These are phyloP conservation scores for Mixia osmundae DNA, from an alignment of 1,284 basidiomycete genomes.

Conservation along the genomic window DNA sequence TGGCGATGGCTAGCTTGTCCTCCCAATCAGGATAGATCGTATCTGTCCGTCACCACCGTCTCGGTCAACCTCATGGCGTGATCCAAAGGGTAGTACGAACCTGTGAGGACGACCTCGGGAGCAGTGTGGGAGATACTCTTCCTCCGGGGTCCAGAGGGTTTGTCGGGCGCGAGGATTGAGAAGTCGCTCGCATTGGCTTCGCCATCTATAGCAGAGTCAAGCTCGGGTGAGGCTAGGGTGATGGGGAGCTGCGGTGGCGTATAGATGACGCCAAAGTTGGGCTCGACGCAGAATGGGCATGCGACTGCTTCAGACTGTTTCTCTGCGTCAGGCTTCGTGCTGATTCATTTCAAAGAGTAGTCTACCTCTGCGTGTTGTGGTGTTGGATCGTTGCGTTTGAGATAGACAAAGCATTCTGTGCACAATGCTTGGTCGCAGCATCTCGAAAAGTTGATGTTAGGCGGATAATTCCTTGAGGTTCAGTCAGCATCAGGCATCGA, in stretches of 20 bases:
- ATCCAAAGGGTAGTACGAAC: not conserved
- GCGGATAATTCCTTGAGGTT: slow-evolving; percentile 55
- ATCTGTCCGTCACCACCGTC: too few relatives aligned
- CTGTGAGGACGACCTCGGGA: not conserved
- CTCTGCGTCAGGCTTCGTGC: not conserved
- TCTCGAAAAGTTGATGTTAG: slow-evolving; percentile 84
- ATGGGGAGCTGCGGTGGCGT: slow-evolving; percentile 15
- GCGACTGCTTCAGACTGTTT: slow-evolving; percentile 60
- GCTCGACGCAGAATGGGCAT: slow-evolving; percentile 90
- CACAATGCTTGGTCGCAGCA: slow-evolving; percentile 98
- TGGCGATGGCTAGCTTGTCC: slow-evolving; percentile 63
- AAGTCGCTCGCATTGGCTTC: not conserved
- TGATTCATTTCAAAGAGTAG: not conserved
- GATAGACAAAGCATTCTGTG: slow-evolving; percentile 97
- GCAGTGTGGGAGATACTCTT: not conserved
- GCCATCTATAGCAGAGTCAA: slow-evolving; percentile 1
- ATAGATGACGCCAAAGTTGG: slow-evolving; percentile 87
- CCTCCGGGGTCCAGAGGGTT: not conserved
- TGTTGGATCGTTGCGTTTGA: slow-evolving; percentile 78
- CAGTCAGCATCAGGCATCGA: not conserved
- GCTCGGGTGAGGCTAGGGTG: slow-evolving; percentile 1
- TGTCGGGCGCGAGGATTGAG: not conserved
- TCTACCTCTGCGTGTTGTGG: not conserved
- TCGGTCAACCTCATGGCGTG: too few relatives aligned
- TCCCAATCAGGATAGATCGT: slow-evolving; percentile 90